Evolutionary conservation across 257 asterid species (phyloP).

Genomic region (Linaria vulgaris): DNA sequence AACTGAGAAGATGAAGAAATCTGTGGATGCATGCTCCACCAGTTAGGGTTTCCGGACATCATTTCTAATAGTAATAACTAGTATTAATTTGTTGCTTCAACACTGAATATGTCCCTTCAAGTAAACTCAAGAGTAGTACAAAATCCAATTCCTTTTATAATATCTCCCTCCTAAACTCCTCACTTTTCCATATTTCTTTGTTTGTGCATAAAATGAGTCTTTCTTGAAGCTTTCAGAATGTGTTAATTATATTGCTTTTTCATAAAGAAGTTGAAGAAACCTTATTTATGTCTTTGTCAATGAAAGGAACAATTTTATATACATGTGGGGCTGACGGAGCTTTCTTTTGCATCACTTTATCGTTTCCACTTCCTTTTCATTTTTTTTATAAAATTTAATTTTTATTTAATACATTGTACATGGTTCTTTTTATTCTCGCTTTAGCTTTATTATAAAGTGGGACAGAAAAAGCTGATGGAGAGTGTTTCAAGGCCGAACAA

Average conservation of each 20-base stretch:
- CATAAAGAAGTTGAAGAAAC: conserved; percentile 40
- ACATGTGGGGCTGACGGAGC: conserved; percentile 47
- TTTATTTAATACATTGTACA: too few relatives aligned
- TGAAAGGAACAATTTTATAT: conserved; percentile 38
- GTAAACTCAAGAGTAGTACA: background rate
- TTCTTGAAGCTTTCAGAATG: conserved; percentile 37
- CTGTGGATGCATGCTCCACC: conserved; percentile 85
- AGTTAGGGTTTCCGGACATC: conserved; percentile 98
- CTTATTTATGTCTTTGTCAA: conserved; percentile 43
- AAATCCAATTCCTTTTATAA: background rate
- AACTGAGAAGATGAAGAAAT: conserved; percentile 29
- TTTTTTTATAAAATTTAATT: too few relatives aligned
- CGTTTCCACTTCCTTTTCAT: too few relatives aligned
- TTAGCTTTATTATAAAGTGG: too few relatives aligned
- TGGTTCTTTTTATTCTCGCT: too few relatives aligned
- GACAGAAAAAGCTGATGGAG: too few relatives aligned
- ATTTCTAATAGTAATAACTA: conserved; percentile 33
- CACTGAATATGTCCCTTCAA: background rate
- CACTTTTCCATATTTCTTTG: conserved; percentile 26
- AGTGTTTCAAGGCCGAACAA: too few relatives aligned
- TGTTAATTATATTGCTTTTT: conserved; percentile 34
- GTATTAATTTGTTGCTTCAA: background rate
- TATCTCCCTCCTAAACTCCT: conserved; percentile 4
- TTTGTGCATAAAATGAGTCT: conserved; percentile 32
- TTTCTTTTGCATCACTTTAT: conserved; percentile 9